Base-by-base conservation (phyloP, 1,139 yeast genomes). In the Pichia norvegensis region DNA sequence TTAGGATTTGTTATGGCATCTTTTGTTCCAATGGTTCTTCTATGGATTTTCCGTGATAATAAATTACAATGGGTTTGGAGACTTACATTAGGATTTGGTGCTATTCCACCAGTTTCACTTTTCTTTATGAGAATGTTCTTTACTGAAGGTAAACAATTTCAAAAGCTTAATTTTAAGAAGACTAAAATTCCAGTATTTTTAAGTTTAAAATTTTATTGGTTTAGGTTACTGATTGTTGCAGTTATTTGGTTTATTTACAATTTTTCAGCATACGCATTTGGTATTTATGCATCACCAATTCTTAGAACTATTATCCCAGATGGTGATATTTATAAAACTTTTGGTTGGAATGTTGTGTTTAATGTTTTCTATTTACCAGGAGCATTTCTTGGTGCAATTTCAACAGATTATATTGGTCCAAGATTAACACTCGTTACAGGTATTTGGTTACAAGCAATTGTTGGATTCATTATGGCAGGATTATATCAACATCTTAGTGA, bases 291-390 rank as follows among this genome's bases (percentile, higher is more conserved):
- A 14, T 68, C 88, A 20, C 72, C 73, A 52, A 85, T 88, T 53
- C 68, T 86, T 53, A 69, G 72, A 33, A 64, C 67, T 40, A 68
- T 86, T 48, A 76, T 85, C 50, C 79, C 85, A 27, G 79, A 72
- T 44, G 74, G 73, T 38, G 77, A 80, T 56, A 65, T 86, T 51
- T 81, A 82, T 66, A 76, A 81, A 62, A 75, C 84, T 22, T 86
- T 87, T 67, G 97, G 97, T 44, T 90, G 97, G 97, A 85, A 84
- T 63, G 85, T 85, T 50, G 92, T 90, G 6, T 76, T 90, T 58
- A 87, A 86, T 65, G 70, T 85, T 59, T 90, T 90, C 65, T 88
- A 90, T 65, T 68, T 90, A 38, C 97, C 97, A 14, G 97, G 97
- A 54, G 75, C 95, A 2, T 76, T 87, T 61, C 63, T 83, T 21